These are phyloP conservation scores for Dioscorea cayenensis DNA, from an alignment of 116 monocot species.

Conservation along the genomic window DNA sequence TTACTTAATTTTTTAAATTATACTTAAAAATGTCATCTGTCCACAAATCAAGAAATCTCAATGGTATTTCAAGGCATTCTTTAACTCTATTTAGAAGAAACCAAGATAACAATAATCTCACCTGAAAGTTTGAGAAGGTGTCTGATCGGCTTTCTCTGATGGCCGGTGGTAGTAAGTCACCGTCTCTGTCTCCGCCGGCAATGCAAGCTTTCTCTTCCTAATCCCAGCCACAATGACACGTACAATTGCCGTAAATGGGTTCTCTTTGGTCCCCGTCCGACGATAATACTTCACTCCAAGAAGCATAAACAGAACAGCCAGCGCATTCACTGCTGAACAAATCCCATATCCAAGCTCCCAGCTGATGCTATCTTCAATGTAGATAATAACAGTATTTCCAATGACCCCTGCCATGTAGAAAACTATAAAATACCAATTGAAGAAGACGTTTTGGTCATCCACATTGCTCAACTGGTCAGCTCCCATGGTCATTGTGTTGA, in stretches of 20 bases:
- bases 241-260: conserved; percentile 30
- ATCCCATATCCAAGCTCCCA: conserved; percentile 45
- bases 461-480: conserved; percentile 36
- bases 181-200: not conserved
- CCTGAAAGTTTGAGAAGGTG: conserved; percentile 17
- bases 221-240: conserved; percentile 29
- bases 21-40: too few species aligned
- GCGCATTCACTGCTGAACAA: conserved; percentile 2
- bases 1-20: too few species aligned
- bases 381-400: conserved; percentile 34
- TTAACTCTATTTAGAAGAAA: too few species aligned
- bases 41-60: too few species aligned
- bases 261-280: conserved; percentile 13
- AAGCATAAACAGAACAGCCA: conserved; percentile 11
- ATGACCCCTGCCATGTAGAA: conserved; percentile 11
- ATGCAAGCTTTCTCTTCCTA: conserved; percentile 19
- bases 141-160: not conserved
- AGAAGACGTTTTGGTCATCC: conserved; percentile 29
- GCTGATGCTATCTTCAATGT: conserved; percentile 39
- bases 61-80: too few species aligned
- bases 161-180: conserved; percentile 1
- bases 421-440: conserved; percentile 48
- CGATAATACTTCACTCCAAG: conserved; percentile 21
- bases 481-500: conserved; percentile 30
- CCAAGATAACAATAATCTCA: not conserved